Conservation (phyloP, 352 stramenopile genomes). For the Phytopythium chamaehyphon region DNA sequence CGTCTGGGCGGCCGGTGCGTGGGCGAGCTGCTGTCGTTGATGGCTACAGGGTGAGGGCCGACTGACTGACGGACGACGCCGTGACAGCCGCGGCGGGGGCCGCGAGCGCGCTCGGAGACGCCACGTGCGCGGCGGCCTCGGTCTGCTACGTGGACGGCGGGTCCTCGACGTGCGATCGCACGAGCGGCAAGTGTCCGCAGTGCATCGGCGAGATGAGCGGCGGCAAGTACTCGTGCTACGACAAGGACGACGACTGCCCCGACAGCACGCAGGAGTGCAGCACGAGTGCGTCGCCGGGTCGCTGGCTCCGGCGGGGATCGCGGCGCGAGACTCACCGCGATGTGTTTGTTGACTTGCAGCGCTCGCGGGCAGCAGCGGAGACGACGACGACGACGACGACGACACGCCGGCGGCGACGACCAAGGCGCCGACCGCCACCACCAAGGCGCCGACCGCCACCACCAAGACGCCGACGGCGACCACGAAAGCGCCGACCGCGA, state of each 20-base stretch:
- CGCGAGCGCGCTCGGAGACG: slow-evolving; percentile 1
- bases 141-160: slow-evolving; percentile 20
- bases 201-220: slow-evolving; percentile 16
- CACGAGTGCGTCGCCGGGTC: background rate
- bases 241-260: slow-evolving; percentile 15
- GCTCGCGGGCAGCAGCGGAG: background rate
- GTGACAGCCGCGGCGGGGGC: background rate
- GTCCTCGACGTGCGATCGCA: slow-evolving; percentile 16
- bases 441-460: background rate
- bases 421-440: background rate
- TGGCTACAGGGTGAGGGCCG: background rate
- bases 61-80: background rate
- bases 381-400: slow-evolving; percentile 5
- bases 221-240: slow-evolving; percentile 16
- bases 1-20: background rate
- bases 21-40: background rate
- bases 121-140: slow-evolving; percentile 5
- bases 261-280: slow-evolving; percentile 13
- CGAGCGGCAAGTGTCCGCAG: slow-evolving; percentile 13
- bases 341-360: background rate
- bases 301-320: too few species aligned
- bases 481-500: background rate
- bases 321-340: background rate
- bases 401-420: background rate
- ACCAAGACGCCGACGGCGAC: background rate